These are phyloP conservation scores for Cystobasidiopsis lactophilus DNA, from an alignment of 768 basidiomycete species.

Conservation along the genomic window DNA sequence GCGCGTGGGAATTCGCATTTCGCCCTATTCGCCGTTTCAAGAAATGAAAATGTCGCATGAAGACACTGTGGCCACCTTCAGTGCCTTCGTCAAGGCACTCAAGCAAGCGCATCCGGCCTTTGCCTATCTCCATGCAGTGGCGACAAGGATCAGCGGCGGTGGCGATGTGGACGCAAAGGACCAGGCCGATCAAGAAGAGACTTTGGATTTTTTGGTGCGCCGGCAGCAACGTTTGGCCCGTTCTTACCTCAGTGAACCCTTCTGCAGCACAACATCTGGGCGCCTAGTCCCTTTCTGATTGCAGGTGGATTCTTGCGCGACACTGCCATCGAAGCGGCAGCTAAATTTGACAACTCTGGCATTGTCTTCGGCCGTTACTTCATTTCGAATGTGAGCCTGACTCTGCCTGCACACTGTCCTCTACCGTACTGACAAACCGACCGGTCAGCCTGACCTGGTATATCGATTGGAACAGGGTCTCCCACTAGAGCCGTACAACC, in stretches of 20 bases:
- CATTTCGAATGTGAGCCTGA: constrained; percentile 7
- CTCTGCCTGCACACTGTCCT: too few relatives aligned
- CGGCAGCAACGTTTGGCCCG: too few relatives aligned
- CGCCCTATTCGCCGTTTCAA: constrained; percentile 5
- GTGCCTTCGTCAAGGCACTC: constrained; percentile 31
- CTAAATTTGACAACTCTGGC: constrained; percentile 6
- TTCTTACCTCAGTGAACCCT: too few relatives aligned
- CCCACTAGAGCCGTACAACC: too few relatives aligned
- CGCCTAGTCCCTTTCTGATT: constrained; percentile 9
- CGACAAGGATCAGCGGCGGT: constrained; percentile 22
- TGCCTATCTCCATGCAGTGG: constrained; percentile 34
- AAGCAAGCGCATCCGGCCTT: constrained; percentile 29
- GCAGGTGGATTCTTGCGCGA: constrained; percentile 12
- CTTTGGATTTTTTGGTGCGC: too few relatives aligned
- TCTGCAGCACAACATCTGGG: constrained; percentile 12
- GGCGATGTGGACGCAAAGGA: neutral
- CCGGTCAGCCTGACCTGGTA: too few relatives aligned
- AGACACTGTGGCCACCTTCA: constrained; percentile 17
- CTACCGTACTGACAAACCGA: too few relatives aligned
- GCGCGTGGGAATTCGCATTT: constrained; percentile 24
- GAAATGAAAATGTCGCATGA: constrained; percentile 14
- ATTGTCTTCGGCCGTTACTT: constrained; percentile 15
- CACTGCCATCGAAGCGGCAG: neutral
- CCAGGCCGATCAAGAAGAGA: neutral
- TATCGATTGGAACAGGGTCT: too few relatives aligned